A percentile compares a stretch with the other conserved stretches of the same genome.
These are phyloP conservation scores for Magnolia kwangsiensis DNA, from an alignment of 164 flowering plant species.

Conservation along the genomic window DNA sequence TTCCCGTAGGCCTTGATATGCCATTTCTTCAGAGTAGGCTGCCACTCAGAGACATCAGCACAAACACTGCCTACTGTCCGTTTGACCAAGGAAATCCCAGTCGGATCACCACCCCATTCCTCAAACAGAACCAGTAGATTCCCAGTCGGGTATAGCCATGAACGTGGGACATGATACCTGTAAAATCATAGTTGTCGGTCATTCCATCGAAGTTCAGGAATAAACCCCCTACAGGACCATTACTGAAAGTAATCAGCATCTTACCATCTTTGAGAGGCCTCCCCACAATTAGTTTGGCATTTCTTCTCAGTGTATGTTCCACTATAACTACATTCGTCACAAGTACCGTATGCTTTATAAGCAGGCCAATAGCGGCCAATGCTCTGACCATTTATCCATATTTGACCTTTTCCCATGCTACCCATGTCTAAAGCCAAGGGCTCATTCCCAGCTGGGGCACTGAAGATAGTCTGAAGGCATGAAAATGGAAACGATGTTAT, in stretches of 20 bases:
- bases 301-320: conserved; percentile 53
- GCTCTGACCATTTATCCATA: conserved; percentile 77
- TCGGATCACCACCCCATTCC: conserved; percentile 76
- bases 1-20: conserved; percentile 63
- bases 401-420: conserved; percentile 84
- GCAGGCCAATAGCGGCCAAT: conserved; percentile 89
- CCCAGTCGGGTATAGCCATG: conserved; percentile 69
- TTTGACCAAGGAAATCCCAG: conserved; percentile 59
- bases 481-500: not conserved
- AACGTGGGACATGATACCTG: conserved; percentile 80
- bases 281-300: conserved; percentile 59
- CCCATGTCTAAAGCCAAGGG: conserved; percentile 79
- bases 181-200: conserved; percentile 4
- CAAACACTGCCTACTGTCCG: conserved; percentile 73
- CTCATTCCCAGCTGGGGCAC: conserved; percentile 59
- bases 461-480: conserved; percentile 50
- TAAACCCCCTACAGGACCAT: not conserved
- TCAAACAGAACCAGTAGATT: conserved; percentile 79
- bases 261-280: conserved; percentile 74
- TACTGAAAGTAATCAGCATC: not conserved
- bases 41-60: conserved; percentile 85
- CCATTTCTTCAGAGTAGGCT: conserved; percentile 63
- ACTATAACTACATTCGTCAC: conserved; percentile 55
- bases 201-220: not conserved
- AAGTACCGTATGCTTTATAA: conserved; percentile 57